phyloP scores from a whole-genome alignment of 768 basidiomycete genomes.

The Tulasnella sp. region DNA sequence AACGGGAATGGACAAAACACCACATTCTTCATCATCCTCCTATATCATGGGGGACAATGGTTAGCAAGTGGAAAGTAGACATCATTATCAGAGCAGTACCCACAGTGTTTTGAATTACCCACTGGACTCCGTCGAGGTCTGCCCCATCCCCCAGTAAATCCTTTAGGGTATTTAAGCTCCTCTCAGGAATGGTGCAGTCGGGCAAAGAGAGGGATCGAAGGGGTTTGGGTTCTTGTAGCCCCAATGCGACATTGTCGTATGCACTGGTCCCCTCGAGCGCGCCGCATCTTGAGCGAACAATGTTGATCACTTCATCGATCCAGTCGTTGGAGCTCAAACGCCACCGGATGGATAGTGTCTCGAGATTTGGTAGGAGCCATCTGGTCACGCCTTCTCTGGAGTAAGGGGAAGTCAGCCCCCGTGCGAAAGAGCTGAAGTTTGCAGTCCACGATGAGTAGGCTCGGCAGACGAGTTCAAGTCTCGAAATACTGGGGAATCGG shows the following conservation, averaged over 20 bases:
- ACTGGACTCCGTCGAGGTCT: background rate
- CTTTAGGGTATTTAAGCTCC: background rate
- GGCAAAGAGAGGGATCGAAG: background rate
- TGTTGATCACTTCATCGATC: background rate
- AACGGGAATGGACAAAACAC: background rate
- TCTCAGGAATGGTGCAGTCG: background rate
- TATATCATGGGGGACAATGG: background rate
- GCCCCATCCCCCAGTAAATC: background rate
- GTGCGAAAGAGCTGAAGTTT: background rate
- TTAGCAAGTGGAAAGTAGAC: background rate
- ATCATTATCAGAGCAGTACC: background rate
- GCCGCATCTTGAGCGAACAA: background rate
- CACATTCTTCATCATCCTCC: background rate
- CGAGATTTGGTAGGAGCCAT: background rate
- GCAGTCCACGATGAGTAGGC: background rate
- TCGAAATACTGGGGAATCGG: background rate
- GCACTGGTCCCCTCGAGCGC: background rate
- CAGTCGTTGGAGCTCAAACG: background rate
- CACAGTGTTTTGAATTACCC: background rate
- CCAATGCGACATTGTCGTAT: background rate
- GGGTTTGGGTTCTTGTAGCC: background rate
- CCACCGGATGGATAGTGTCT: background rate
- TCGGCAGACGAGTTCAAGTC: background rate
- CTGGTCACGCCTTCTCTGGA: background rate
- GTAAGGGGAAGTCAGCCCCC: background rate